A percentile compares a stretch with the other conserved stretches of the same genome.
These are phyloP conservation scores for Ascochyta clinopodiicola DNA, from an alignment of 2,329 filamentous ascomycete genomes.

Conservation along the genomic window DNA sequence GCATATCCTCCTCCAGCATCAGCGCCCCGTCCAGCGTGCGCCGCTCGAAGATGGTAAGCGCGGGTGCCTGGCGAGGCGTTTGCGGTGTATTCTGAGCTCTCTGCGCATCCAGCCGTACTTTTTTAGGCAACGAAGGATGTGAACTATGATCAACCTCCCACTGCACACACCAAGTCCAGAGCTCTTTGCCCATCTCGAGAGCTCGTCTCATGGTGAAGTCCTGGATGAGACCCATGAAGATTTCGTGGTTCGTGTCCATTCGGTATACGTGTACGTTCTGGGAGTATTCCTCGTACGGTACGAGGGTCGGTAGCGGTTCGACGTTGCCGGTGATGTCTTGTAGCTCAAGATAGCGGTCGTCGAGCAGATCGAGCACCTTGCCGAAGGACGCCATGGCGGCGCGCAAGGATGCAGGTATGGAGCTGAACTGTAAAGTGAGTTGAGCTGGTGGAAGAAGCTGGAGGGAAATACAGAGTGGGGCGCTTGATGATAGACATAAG, in stretches of 20 bases:
- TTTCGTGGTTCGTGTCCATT: constrained; percentile 33
- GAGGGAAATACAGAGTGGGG: background rate
- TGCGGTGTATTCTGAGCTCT: background rate
- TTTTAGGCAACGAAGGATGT: constrained; percentile 28
- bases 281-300: constrained; percentile 40
- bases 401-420: background rate
- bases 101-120: constrained; percentile 25
- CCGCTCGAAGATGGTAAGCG: constrained; percentile 25
- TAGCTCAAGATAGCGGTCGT: constrained; percentile 39
- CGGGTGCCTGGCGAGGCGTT: constrained; percentile 12
- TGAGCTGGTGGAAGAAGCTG: background rate
- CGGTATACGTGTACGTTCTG: constrained; percentile 35
- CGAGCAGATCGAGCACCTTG: constrained; percentile 39
- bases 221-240: constrained; percentile 38
- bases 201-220: constrained; percentile 37
- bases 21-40: constrained; percentile 32
- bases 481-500: background rate
- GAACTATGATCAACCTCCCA: constrained; percentile 33
- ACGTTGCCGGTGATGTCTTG: constrained; percentile 43
- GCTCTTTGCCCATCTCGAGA: constrained; percentile 26
- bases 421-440: background rate
- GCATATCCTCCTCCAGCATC: constrained; percentile 36
- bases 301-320: constrained; percentile 37
- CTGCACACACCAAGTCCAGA: constrained; percentile 45
- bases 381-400: constrained; percentile 37